A percentile compares a stretch with the other conserved stretches of the same genome.
phyloP scores from a whole-genome alignment of 768 basidiomycete species.

The Podaxis sp. region DNA sequence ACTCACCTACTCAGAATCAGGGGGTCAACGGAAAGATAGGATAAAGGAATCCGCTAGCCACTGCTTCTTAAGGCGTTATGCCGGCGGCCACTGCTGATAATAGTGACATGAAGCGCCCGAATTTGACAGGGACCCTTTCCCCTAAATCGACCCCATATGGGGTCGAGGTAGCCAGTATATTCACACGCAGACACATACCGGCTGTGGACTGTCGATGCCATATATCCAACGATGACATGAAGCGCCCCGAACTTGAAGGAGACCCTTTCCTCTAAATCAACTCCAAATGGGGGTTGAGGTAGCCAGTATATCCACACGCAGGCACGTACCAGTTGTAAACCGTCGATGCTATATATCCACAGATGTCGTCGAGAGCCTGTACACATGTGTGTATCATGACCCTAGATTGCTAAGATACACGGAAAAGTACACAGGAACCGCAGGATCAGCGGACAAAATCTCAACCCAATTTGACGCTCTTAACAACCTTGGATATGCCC shows the following conservation, averaged over 20 bases:
- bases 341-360: neutral
- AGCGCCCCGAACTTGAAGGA: neutral
- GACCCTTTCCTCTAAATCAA: neutral
- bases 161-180: too few relatives aligned
- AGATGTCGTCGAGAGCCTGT: neutral
- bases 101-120: neutral
- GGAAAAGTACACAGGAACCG: too few relatives aligned
- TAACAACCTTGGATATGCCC: constrained; percentile 90
- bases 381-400: too few relatives aligned
- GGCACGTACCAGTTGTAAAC: neutral
- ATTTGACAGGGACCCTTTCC: too few relatives aligned
- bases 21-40: neutral
- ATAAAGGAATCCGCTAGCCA: neutral
- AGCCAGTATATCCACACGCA: neutral
- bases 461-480: constrained; percentile 73
- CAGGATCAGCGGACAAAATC: neutral
- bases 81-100: too few relatives aligned
- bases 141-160: too few relatives aligned
- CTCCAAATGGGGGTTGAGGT: neutral
- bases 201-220: neutral
- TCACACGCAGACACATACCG: too few relatives aligned
- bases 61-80: neutral
- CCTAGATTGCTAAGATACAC: too few relatives aligned
- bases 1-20: neutral
- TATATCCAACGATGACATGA: neutral